Conservation (phyloP, 2,329 filamentous ascomycete species). For the Colletotrichum agaves region DNA sequence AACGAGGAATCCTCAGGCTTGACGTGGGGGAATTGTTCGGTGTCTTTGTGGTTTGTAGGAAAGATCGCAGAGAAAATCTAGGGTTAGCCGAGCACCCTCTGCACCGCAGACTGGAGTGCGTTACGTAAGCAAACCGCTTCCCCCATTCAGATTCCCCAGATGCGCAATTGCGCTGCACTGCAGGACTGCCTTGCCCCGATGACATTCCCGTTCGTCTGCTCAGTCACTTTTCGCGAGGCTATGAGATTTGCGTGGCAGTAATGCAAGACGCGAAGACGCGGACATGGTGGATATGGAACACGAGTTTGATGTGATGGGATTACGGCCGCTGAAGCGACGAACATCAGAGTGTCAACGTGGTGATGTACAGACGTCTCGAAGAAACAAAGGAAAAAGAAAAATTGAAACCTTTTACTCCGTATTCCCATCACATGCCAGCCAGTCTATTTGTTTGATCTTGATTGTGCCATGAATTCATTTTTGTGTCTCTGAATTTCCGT, state of each 20-base stretch:
- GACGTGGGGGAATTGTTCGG: conserved; percentile 26
- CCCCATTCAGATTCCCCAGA: conserved; percentile 16
- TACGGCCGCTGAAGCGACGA: neutral
- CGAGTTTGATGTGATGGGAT: neutral
- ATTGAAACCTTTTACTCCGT: conserved; percentile 38
- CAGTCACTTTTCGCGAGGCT: conserved; percentile 4
- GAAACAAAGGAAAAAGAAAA: no score
- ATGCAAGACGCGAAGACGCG: neutral
- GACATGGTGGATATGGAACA: neutral
- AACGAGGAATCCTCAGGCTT: conserved; percentile 42
- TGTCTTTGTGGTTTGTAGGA: conserved; percentile 39
- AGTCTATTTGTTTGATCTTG: conserved; percentile 37
- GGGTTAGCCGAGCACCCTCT: conserved; percentile 52
- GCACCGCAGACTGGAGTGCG: conserved; percentile 48
- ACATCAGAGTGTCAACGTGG: conserved; percentile 19
- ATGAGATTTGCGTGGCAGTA: no score
- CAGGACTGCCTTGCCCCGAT: neutral
- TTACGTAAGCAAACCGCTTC: conserved; percentile 51
- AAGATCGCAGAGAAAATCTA: conserved; percentile 55
- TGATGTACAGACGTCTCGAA: conserved; percentile 32
- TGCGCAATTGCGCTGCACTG: conserved; percentile 5
- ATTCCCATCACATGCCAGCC: conserved; percentile 37
- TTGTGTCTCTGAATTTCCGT: conserved; percentile 68
- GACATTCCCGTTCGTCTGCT: neutral
- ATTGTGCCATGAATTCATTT: conserved; percentile 47